Base-by-base conservation (phyloP, 345 rosid species). In the Raphanus raphanistrum region DNA sequence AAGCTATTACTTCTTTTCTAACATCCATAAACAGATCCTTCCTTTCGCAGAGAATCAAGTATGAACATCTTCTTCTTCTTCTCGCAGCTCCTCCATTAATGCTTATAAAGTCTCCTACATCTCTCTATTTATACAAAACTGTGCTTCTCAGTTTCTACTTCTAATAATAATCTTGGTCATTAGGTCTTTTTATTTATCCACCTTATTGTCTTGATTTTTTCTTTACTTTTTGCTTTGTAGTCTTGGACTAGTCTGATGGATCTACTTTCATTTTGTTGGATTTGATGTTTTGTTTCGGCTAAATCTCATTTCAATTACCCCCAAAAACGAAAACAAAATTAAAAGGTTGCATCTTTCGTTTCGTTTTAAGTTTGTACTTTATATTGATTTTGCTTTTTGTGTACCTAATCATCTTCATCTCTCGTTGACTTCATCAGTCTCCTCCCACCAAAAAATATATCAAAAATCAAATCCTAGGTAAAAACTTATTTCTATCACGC, bases 381-480 rank as follows among this genome's bases (percentile, higher is more conserved):
- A 16, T 6, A 16, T 6, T 15, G 8, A 48, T 52, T 52, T 45
- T 15, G 7, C 52, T n/a, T 52, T 52, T 15, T 52, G 58, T 10
- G 58, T 52, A 52, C 8, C 7, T 52, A 52, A 5, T 52, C 58
- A 15, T 52, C 26, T 52, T 52, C 58, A 52, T 52, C 58, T 52
- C 58, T 52, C 58, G 58, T 52, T 52, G 58, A 52, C 58, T 52
- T 52, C 58, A 52, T 16, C 58, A 52, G 58, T 15, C 58, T 52
- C 58, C 58, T 52, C 26, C 10, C 58, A 16, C 26, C 26, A 52
- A 52, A 52, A 16, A 48, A 48, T 48, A 48, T 48, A 48, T 48
- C 55, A 48, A 48, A 5, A 48, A 48, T 48, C 58, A 16, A 52
- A 52, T 16, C 25, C 58, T 16, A 45, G 8, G 55, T 4, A 48